Percentiles rank a stretch among this genome's conserved stretches.
phyloP scores from a whole-genome alignment of 345 rosid genomes.

The Aquilaria yunnanensis region DNA sequence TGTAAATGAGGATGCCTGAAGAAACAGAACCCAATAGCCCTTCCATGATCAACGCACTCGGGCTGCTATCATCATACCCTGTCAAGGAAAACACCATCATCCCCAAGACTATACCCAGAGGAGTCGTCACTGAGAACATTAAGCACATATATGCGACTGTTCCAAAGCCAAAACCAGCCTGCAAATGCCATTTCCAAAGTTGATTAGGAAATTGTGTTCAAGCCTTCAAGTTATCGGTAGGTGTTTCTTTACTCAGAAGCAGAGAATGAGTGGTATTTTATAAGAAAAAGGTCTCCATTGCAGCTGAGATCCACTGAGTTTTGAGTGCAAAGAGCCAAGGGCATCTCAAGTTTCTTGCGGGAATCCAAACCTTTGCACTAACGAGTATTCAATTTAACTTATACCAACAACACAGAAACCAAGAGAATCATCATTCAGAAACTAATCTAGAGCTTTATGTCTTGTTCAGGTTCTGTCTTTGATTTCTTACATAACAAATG shows the following conservation, averaged over 20 bases:
- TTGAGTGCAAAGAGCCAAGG: no score
- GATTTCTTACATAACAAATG: no score
- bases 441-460: no score
- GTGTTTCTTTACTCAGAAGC: neutral
- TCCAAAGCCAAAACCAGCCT: constrained; percentile 77
- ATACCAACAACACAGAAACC: no score
- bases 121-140: constrained; percentile 90
- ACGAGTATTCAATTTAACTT: no score
- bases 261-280: neutral
- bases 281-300: no score
- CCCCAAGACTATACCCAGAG: constrained; percentile 79
- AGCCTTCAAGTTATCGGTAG: neutral
- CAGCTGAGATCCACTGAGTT: no score
- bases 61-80: constrained; percentile 73
- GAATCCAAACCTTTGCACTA: no score
- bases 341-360: no score
- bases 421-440: no score
- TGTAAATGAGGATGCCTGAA: constrained; percentile 83
- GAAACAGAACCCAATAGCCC: constrained; percentile 82
- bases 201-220: neutral
- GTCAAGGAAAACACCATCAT: constrained; percentile 73
- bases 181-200: constrained; percentile 18
- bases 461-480: no score
- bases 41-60: constrained; percentile 79
- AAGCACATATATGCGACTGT: constrained; percentile 85